Evolutionary conservation across 345 rosid genomes (phyloP).

Genomic region (Mallotus nudiflorus): DNA sequence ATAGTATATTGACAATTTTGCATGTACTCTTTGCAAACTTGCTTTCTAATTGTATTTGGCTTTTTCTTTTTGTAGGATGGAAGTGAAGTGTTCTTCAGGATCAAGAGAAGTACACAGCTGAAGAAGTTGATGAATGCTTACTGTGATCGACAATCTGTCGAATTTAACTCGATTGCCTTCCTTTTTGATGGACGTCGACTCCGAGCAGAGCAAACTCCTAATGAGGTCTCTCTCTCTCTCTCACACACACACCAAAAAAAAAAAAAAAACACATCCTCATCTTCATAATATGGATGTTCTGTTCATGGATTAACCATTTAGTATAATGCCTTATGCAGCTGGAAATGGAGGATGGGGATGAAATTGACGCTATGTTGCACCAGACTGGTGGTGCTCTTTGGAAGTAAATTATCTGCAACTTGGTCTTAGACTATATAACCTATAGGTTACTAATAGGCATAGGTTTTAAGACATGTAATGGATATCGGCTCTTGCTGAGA

Average conservation of each 20-base stretch:
- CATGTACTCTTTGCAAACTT: too few relatives aligned
- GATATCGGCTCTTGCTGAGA: too few relatives aligned
- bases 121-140: conserved; percentile 32
- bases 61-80: conserved; percentile 34
- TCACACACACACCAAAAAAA: too few relatives aligned
- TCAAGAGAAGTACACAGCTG: conserved; percentile 38
- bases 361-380: conserved; percentile 86
- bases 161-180: conserved; percentile 32
- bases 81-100: conserved; percentile 35
- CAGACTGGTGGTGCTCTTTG: conserved; percentile 61
- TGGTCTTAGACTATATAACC: too few relatives aligned
- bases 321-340: conserved; percentile 37
- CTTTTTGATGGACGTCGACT: conserved; percentile 36
- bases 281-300: neutral
- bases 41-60: too few relatives aligned
- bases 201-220: conserved; percentile 35
- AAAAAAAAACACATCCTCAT: too few relatives aligned
- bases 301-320: too few relatives aligned
- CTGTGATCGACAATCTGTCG: conserved; percentile 34
- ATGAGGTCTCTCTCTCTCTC: conserved; percentile 16
- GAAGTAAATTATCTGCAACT: too few relatives aligned
- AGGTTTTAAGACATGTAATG: too few relatives aligned
- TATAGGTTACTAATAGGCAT: too few relatives aligned
- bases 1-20: too few relatives aligned
- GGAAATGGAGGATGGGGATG: conserved; percentile 94